phyloP scores from a whole-genome alignment of 2,329 filamentous ascomycete genomes.

The Talaromyces verruculosus region DNA sequence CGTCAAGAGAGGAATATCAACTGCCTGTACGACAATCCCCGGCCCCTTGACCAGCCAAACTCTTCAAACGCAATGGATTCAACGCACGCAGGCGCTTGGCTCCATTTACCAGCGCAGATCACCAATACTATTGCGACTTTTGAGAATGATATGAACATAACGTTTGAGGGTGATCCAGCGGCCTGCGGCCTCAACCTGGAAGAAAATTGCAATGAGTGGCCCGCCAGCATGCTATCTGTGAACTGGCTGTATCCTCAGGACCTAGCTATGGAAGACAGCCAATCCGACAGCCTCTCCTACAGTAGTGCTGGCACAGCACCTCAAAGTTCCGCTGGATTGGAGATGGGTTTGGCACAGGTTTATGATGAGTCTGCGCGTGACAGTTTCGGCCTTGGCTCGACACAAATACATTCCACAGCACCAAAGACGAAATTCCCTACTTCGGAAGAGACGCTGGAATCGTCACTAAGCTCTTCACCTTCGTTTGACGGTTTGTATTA shows the following conservation, averaged over 20 bases:
- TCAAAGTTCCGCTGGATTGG: neutral
- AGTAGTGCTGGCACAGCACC: neutral
- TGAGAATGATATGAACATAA: neutral
- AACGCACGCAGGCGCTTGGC: neutral
- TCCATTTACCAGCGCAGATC: neutral
- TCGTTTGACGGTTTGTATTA: neutral
- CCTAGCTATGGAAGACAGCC: neutral
- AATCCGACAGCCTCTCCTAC: neutral
- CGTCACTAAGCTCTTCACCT: neutral
- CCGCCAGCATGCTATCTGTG: neutral
- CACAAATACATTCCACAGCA: neutral
- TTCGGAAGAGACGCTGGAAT: neutral
- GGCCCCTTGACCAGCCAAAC: neutral
- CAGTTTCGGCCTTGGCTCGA: neutral
- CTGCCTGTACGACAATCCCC: no score
- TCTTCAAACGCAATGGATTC: neutral
- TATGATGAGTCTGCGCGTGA: no score
- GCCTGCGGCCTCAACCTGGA: neutral
- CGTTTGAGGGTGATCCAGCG: neutral
- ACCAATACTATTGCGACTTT: neutral
- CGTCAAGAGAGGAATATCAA: neutral
- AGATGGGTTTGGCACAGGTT: no score
- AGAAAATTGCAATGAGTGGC: neutral
- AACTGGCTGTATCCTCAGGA: neutral
- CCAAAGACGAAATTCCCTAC: neutral